Evolutionary conservation across 2,329 filamentous ascomycete species (phyloP).

Genomic region (Tolypocladium paradoxum): DNA sequence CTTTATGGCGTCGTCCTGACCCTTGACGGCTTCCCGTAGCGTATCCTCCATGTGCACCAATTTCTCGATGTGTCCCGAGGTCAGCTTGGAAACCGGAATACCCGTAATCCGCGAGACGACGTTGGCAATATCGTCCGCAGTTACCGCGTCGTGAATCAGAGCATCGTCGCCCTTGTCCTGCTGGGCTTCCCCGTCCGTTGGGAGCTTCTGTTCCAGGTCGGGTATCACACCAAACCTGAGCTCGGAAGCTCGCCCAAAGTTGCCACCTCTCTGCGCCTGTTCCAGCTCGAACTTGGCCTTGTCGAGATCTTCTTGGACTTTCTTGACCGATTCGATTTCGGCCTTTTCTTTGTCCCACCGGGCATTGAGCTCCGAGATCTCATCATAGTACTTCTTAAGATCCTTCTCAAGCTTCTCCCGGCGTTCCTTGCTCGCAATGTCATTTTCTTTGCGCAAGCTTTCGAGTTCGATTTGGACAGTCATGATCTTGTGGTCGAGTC

Average conservation of each 20-base stretch:
- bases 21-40: conserved; percentile 71
- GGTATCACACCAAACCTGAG: conserved; percentile 84
- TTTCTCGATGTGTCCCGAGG: conserved; percentile 88
- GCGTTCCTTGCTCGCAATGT: conserved; percentile 78
- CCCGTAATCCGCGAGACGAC: conserved; percentile 88
- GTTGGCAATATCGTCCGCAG: conserved; percentile 81
- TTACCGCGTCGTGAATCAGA: conserved; percentile 89
- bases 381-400: conserved; percentile 65
- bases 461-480: conserved; percentile 96
- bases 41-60: conserved; percentile 92
- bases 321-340: conserved; percentile 81
- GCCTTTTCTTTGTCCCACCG: conserved; percentile 85
- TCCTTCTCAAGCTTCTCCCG: conserved; percentile 74
- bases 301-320: conserved; percentile 79
- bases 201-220: conserved; percentile 64
- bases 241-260: conserved; percentile 86
- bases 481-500: conserved; percentile 88
- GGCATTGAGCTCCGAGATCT: conserved; percentile 62
- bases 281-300: conserved; percentile 77
- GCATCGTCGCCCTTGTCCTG: conserved; percentile 32
- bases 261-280: conserved; percentile 73
- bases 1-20: conserved; percentile 86
- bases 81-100: conserved; percentile 86
- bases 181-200: conserved; percentile 53
- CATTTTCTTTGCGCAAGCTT: conserved; percentile 86